Evolutionary conservation across 805 yeast species (phyloP).

Genomic region (Candida schatavii): DNA sequence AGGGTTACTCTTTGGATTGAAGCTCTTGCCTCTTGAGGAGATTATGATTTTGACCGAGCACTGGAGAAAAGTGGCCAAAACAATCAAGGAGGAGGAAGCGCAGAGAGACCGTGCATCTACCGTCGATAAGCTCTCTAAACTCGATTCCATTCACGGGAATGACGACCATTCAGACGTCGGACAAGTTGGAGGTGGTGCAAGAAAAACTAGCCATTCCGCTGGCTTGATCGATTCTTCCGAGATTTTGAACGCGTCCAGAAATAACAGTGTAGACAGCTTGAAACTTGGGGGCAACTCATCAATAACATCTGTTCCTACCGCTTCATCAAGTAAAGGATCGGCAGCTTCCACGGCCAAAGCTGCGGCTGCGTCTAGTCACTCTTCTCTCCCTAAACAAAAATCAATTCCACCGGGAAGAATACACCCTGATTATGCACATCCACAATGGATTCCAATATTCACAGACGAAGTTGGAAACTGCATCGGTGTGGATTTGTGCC

Average conservation of each 20-base stretch:
- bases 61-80: slow-evolving; percentile 75
- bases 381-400: slow-evolving; percentile 43
- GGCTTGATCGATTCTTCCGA: slow-evolving; percentile 6
- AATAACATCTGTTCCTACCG: slow-evolving; percentile 21
- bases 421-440: slow-evolving; percentile 79
- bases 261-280: slow-evolving; percentile 12
- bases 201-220: slow-evolving; percentile 1
- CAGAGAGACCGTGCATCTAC: slow-evolving; percentile 18
- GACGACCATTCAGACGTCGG: slow-evolving; percentile 6
- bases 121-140: slow-evolving; percentile 19
- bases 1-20: slow-evolving; percentile 79
- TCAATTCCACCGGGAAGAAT: slow-evolving; percentile 77
- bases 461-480: slow-evolving; percentile 91
- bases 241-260: slow-evolving; percentile 4
- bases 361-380: background rate
- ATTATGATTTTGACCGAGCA: slow-evolving; percentile 75
- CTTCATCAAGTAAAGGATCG: slow-evolving; percentile 5
- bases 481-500: slow-evolving; percentile 76
- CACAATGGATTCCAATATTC: slow-evolving; percentile 87
- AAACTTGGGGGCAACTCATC: slow-evolving; percentile 2
- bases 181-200: slow-evolving; percentile 13
- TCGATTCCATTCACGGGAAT: slow-evolving; percentile 17
- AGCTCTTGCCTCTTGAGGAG: slow-evolving; percentile 76
- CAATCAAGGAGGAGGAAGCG: slow-evolving; percentile 23
- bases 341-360: slow-evolving; percentile 3